Base-by-base conservation (phyloP, 306 rosid species). In the Sophora flavescens region DNA sequence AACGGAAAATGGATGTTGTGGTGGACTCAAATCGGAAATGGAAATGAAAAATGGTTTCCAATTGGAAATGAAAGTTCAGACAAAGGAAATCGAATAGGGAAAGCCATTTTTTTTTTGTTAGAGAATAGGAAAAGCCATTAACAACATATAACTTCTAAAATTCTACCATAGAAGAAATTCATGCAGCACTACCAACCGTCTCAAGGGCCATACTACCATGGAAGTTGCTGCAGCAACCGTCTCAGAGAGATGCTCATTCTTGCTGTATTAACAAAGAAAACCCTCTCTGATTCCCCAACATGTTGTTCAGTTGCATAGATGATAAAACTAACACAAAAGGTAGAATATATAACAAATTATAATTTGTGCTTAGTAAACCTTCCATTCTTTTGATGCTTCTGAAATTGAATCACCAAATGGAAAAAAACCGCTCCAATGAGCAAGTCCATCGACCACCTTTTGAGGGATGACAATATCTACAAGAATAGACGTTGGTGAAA, bases 201-300 rank as follows among this genome's bases (percentile, higher is more conserved):
- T 96, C 99, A 85, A 96, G 87, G 82, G 99, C 99, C 99, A 96
- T 96, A 17, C n/a, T 84, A 96, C 83, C 71, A 96, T 82, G 70
- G 99, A 92, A 84, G 98, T 92, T 56, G 98, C 96, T 1, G 96
- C 89, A 58, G 99, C 98, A 81, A 96, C 98, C 53, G 99, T 96
- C 75, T 88, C 98, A 1, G 99, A 92, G 74, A 96, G 97, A 82
- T 89, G 89, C 73, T 96, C 98, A 83, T 88, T 96, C 89, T 96
- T 96, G 96, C 99, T 96, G 85, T 96, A 96, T 77, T 91, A 56
- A 96, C 99, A 87, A 96, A 92, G 70, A 87, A 85, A 22, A 62
- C 87, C 87, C 99, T 89, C 82, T 92, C 99, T 52, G 92, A 68
- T 77, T 80, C 87, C 82, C 97, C 96, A 28, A 96, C 89, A 84